Percentiles rank a stretch among this genome's conserved stretches.
These are phyloP conservation scores for Chrysanthemum makinoi DNA, from an alignment of 129 eudicot species.

Conservation along the genomic window DNA sequence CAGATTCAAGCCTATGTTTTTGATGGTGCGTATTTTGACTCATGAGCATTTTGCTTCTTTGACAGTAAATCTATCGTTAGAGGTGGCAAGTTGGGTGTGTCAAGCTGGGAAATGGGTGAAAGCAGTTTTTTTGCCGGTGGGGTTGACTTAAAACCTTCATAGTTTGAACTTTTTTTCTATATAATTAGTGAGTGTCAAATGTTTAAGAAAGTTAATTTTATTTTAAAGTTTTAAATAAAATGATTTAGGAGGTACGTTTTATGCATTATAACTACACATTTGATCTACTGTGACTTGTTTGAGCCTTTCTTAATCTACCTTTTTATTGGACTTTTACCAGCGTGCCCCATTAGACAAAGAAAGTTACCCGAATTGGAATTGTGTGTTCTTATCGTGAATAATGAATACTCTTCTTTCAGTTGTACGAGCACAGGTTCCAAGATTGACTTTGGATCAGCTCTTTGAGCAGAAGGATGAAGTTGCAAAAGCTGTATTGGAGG, in stretches of 20 bases:
- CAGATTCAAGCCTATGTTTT: constrained; percentile 95
- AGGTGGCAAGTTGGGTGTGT: too few species aligned
- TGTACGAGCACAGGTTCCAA: constrained; percentile 76
- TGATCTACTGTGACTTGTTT: too few species aligned
- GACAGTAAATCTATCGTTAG: neutral
- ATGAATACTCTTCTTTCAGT: constrained; percentile 25
- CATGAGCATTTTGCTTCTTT: neutral
- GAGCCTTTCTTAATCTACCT: too few species aligned
- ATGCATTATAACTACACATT: too few species aligned
- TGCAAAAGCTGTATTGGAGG: constrained; percentile 64
- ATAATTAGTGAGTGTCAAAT: too few species aligned
- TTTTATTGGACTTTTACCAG: too few species aligned
- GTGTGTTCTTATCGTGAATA: neutral
- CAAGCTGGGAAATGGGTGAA: too few species aligned
- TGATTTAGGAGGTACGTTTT: too few species aligned
- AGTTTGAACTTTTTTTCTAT: neutral
- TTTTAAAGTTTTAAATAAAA: too few species aligned
- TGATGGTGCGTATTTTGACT: constrained; percentile 51
- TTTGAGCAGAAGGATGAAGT: constrained; percentile 82
- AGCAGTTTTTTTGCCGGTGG: too few species aligned
- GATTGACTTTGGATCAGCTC: constrained; percentile 64
- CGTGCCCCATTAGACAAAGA: neutral
- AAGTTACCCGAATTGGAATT: neutral
- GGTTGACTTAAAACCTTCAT: too few species aligned
- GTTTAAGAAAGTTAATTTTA: too few species aligned